Conservation (phyloP, 331 rosid species). For the Quercus phellos region DNA sequence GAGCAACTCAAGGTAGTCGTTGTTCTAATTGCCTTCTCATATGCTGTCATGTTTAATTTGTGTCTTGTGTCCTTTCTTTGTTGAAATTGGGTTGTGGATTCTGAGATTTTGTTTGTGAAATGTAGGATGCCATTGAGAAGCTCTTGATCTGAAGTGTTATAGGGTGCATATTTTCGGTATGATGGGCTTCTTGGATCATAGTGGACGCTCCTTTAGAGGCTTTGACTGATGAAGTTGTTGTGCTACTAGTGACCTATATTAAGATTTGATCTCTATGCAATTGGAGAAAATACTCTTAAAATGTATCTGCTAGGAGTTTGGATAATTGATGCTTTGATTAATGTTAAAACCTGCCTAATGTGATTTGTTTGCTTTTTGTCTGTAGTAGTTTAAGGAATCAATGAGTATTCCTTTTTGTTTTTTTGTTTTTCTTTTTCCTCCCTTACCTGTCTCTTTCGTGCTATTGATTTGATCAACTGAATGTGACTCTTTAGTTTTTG, state of each 20-base stretch:
- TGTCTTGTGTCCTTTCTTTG: neutral
- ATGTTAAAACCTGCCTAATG: neutral
- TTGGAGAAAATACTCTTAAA: neutral
- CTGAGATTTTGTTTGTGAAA: conserved; percentile 11
- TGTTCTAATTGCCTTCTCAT: neutral
- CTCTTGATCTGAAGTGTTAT: conserved; percentile 47
- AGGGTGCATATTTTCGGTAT: conserved; percentile 38
- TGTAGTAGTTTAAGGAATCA: neutral
- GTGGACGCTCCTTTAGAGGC: conserved; percentile 51
- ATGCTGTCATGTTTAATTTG: neutral
- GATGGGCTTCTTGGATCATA: conserved; percentile 64
- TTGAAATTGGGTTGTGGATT: neutral
- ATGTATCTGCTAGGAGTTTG: neutral
- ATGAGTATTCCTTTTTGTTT: neutral
- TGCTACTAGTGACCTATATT: conserved; percentile 25
- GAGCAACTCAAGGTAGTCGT: conserved; percentile 69
- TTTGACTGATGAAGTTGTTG: conserved; percentile 66
- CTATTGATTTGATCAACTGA: no score
- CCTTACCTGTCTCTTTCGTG: neutral
- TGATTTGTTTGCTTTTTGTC: neutral
- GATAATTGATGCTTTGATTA: neutral
- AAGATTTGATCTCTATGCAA: neutral
- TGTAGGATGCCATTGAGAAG: conserved; percentile 77
- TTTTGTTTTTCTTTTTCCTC: neutral
- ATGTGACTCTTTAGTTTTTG: no score